Evolutionary conservation across 2,329 filamentous ascomycete genomes (phyloP).

Genomic region (Didymella sp.): DNA sequence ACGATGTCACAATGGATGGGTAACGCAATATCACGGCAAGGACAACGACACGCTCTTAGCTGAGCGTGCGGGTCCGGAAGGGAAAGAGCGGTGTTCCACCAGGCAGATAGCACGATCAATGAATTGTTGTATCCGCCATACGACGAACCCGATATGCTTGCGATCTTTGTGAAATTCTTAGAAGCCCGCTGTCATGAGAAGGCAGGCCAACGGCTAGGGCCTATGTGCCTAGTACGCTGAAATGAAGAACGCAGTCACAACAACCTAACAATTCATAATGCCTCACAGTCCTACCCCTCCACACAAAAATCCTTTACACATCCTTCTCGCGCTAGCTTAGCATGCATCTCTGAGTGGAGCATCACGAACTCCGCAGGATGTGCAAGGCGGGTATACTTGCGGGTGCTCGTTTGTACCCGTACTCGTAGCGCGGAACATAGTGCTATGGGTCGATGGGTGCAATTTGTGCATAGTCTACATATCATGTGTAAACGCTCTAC

Average conservation of each 20-base stretch:
- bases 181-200: neutral
- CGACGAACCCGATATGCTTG: neutral
- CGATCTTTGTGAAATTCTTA: neutral
- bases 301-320: slow-evolving; percentile 15
- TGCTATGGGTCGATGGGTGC: slow-evolving; percentile 10
- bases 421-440: slow-evolving; percentile 15
- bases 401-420: slow-evolving; percentile 15
- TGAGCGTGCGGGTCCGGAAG: slow-evolving; percentile 27
- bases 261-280: neutral
- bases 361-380: slow-evolving; percentile 12
- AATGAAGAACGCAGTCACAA: neutral
- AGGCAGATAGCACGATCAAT: slow-evolving; percentile 44
- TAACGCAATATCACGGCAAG: slow-evolving; percentile 7
- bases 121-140: slow-evolving; percentile 36
- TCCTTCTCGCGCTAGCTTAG: slow-evolving; percentile 10
- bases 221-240: neutral
- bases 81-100: slow-evolving; percentile 30
- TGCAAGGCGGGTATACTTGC: slow-evolving; percentile 16
- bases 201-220: neutral
- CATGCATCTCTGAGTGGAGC: slow-evolving; percentile 8
- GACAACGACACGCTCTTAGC: slow-evolving; percentile 14
- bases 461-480: slow-evolving; percentile 6
- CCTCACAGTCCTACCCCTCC: slow-evolving; percentile 3
- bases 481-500: slow-evolving; percentile 12
- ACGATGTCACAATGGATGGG: slow-evolving; percentile 16